Base-by-base conservation (phyloP, 1,139 yeast genomes). In the Zygosaccharomyces pseudobailii region DNA sequence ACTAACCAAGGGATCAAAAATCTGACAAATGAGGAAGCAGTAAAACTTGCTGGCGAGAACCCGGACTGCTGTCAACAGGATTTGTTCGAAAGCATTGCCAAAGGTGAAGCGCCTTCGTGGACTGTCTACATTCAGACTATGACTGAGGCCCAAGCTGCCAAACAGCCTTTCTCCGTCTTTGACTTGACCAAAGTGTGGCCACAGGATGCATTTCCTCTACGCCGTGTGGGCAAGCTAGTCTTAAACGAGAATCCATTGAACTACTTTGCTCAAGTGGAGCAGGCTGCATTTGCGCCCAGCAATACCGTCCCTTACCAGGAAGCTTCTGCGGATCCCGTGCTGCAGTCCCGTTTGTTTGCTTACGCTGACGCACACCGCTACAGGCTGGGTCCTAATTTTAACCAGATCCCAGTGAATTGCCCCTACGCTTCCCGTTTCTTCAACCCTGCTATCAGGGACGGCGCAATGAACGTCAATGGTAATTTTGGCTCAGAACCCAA, bases 401-500 rank as follows among this genome's bases (percentile, higher is more conserved):
- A 78, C 40, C 86, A 81, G 68, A 78, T 81, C 48, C 87, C 87
- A 33, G 85, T 82, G 57, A 82, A 82, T 63, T 78, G 85, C 65
- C 86, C 86, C 51, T 70, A 66, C 49, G 73, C 73, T 2, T 57
- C 68, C n/a, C 64, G 62, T 44, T 66, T 67, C 23, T 73, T 86
- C 79, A 71, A 79, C 71, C 86, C 87, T 54, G 75, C 79, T 68
- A 79, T 83, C 65, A 82, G 97, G 70, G 97, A 89, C 66, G 97
- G 97, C 66, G 76, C 80, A 44, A 84, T 87, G 94, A 71, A 71
- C 52, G 88, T 87, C 47, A 82, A 86, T 66, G 92, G 89, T 50
- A 90, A 90, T 77, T 79, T 85, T 67, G 97, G 97, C 44, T 68
- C 80, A 49, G 78, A 79, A 61, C 96, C 97, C 65, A 89, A 88